Conservation (phyloP, 495 filamentous ascomycete genomes). For the Hyaloscypha variabilis region DNA sequence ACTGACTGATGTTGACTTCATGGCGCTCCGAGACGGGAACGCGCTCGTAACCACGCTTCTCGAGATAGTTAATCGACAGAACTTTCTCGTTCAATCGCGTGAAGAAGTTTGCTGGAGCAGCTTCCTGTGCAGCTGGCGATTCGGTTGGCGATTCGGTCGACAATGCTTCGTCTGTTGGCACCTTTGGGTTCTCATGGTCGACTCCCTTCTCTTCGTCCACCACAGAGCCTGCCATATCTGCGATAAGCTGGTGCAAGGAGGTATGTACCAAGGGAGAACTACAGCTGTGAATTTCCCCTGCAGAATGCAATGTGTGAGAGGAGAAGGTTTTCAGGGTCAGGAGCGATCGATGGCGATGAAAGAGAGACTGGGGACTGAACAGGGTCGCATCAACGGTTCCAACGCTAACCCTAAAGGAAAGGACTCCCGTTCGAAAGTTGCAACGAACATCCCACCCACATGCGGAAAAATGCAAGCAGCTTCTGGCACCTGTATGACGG, state of each 20-base stretch:
- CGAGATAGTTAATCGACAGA: slow-evolving; percentile 37
- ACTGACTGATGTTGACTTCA: slow-evolving; percentile 52
- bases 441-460: too few relatives aligned
- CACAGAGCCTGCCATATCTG: slow-evolving; percentile 8
- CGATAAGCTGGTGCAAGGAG: background rate
- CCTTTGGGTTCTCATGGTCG: background rate
- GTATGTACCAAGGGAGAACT: background rate
- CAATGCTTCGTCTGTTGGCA: slow-evolving; percentile 2
- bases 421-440: background rate
- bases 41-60: slow-evolving; percentile 68
- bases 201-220: slow-evolving; percentile 15
- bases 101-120: slow-evolving; percentile 3
- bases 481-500: too few relatives aligned
- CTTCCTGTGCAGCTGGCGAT: background rate
- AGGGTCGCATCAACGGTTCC: too few relatives aligned
- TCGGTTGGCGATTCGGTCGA: background rate
- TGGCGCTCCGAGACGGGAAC: slow-evolving; percentile 65
- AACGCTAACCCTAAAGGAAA: too few relatives aligned
- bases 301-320: too few relatives aligned
- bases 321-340: too few relatives aligned
- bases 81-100: background rate
- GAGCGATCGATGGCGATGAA: too few relatives aligned
- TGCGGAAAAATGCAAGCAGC: too few relatives aligned
- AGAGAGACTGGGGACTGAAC: too few relatives aligned
- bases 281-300: too few relatives aligned